Evolutionary conservation across 345 rosid genomes (phyloP).

Genomic region (Pseudoturritis turrita): DNA sequence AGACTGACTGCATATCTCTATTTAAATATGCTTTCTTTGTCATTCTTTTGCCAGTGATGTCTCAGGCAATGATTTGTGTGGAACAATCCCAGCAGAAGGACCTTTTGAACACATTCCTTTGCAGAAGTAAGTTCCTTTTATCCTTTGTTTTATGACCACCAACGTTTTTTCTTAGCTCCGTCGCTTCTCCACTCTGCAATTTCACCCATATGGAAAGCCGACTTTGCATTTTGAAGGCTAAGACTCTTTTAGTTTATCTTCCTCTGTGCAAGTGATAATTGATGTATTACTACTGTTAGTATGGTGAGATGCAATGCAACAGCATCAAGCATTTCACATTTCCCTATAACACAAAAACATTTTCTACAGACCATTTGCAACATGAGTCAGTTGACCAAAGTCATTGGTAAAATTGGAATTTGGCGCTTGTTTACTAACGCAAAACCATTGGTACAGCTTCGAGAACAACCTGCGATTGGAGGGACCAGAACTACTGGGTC

Average conservation of each 20-base stretch:
- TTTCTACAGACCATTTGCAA: too few relatives aligned
- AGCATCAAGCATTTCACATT: not conserved
- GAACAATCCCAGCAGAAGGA: slow-evolving; percentile 81
- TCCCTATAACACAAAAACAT: not conserved
- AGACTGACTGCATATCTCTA: not conserved
- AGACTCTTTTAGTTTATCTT: too few relatives aligned
- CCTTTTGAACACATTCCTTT: slow-evolving; percentile 80
- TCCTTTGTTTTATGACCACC: too few relatives aligned
- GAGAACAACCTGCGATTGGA: slow-evolving; percentile 75
- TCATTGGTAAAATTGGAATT: not conserved
- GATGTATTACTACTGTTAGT: too few relatives aligned
- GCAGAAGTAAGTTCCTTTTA: slow-evolving; percentile 49
- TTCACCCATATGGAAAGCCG: too few relatives aligned
- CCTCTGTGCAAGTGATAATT: too few relatives aligned
- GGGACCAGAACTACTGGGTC: slow-evolving; percentile 80
- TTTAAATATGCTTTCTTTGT: not conserved
- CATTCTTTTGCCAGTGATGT: slow-evolving; percentile 54
- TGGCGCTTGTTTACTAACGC: not conserved
- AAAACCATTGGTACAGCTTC: slow-evolving; percentile 42
- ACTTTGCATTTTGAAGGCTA: too few relatives aligned
- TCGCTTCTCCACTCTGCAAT: too few relatives aligned
- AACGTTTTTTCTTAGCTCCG: not conserved
- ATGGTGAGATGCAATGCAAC: too few relatives aligned
- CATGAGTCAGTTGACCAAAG: not conserved
- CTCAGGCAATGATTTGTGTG: slow-evolving; percentile 73